Base-by-base conservation (phyloP, 768 basidiomycete species). In the Mycena haematopus region DNA sequence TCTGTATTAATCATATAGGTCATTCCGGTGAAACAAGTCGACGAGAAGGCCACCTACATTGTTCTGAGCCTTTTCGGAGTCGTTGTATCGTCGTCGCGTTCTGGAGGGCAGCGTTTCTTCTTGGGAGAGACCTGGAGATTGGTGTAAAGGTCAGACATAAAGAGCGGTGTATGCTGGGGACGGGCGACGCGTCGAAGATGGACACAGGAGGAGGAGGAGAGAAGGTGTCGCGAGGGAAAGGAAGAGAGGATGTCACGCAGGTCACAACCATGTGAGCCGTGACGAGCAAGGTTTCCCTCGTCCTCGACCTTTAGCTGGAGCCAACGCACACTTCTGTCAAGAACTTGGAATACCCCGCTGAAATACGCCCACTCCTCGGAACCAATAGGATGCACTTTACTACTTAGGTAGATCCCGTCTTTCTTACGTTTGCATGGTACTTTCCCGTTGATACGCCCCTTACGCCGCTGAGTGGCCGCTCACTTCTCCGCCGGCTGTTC, bases 11-110 rank as follows among this genome's bases (percentile, higher is more conserved):
- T 64, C 22, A 47, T 46, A 44, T 2, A 63, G 17, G 62, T 62
- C 1, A 44, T 27, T 31, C 61, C 35, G 52, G 21, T 19, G 31
- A 62, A 45, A 17, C 11, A 13, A 46, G 33, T 55, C 54, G 47
- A 38, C 68, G 4, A 45, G 44, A 17, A 27, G 31, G 83, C 33
- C 74, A 29, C 63, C 6, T 25, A 89, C 86, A 77, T 79, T 61
- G 75, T 78, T 71, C 90, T 79, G 54, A 86, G 79, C 73, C 85
- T 86, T 77, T 93, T 93, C 54, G 91, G 90, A 0, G 89, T 90
- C 59, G 86, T 74, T 11, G 70, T 73, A 42, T 85, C 84, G 67
- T 86, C 86, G 67, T 88, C 87, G 51, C 78, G 78, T 59, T 79
- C 79, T 24, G 82, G 72, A 36, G 80, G 77, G 56, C 76, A 76